Evolutionary conservation across 192 early-diverging fungal genomes (phyloP), one percentile per base, ranked within the genome.

Genomic region (Podochytrium sp.): DNA sequence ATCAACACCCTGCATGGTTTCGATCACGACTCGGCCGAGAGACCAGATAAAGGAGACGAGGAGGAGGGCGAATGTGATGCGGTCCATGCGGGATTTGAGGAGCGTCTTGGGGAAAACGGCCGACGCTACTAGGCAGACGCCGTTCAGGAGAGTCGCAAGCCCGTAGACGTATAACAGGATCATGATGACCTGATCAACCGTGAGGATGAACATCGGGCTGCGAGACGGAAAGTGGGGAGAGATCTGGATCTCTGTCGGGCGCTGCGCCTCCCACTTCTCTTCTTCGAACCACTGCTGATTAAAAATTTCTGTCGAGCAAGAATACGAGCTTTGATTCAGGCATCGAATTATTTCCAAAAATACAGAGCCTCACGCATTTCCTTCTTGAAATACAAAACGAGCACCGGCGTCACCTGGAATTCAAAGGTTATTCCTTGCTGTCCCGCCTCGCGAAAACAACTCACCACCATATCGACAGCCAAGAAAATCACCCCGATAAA

Each of bases 21-120:
- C 30, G 30, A 69, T 35, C 4, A 55, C 23, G 16, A 51, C 32
- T 32, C 66, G 47, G 35, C 49, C 66, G 35, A 55, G 27, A 35
- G 66, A 51, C 66, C 66, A 69, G 1, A 55, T 34, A 35, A 69
- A 69, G 34, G 29, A 69, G 50, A 34, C 20, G 14, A 27, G 18
- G n/a, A 69, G 32, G 6, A 69, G 51, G 1, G 66, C 50, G 23
- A 20, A 16, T 16, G 51, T 69, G 30, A 69, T 34, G 7, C 66
- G 66, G 34, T 69, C 66, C 47, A 55, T 14, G 6, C 27, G 35
- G 7, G 66, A 35, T 39, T 56, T 52, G 20, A 69, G 35, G 23
- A 69, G 47, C 10, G 1, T 30, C 3, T 51, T 6, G 47, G 18
- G 50, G 23, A 55, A 5, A 2, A 20, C 6, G 47, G 51, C 66